Evolutionary conservation across 139 green algal species (phyloP), one percentile per base, ranked within the genome.

Genomic region (Tetraselmis chui): DNA sequence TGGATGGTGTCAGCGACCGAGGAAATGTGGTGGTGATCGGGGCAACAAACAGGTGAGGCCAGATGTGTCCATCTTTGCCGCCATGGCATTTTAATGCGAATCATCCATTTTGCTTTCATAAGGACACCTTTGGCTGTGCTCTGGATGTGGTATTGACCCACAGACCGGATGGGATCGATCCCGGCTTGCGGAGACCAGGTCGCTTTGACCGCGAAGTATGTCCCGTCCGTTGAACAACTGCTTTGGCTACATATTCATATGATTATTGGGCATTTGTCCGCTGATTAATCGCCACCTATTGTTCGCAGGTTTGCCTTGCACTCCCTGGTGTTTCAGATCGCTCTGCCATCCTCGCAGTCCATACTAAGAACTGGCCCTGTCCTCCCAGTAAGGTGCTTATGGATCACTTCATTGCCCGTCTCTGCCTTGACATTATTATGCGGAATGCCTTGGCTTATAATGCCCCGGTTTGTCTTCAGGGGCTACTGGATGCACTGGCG

Each of bases 11-110:
- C 28, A 59, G 76, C 0, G 91, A 93, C 86, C 77, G 93, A 28
- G 93, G 91, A 1, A 83, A 86, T 30, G 93, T 97, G 32, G 81
- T 95, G 22, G 91, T 97, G 59, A 94, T 97, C 24, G 93, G 86
- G 0, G 93, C 92, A 28, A 97, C 93, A 31, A 97, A 97, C 86
- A 89, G 91, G 89, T 91, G n/a, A n/a, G 78, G 18, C 27, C 75
- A 29, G 29, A 0, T 67, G 45, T 67, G 45, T 18, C 11, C 45
- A 25, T 5, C 45, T 5, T 5, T 67, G 45, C 45, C 45, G 45
- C 11, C 45, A 67, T n/a, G n/a, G n/a, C n/a, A n/a, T n/a, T n/a
- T n/a, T n/a, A n/a, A n/a, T n/a, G n/a, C n/a, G n/a, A n/a, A n/a
- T n/a, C n/a, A n/a, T n/a, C n/a, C n/a, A n/a, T n/a, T n/a, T n/a